These are phyloP conservation scores for Eucalyptus erythrocorys DNA, from an alignment of 345 rosid genomes.

Conservation along the genomic window DNA sequence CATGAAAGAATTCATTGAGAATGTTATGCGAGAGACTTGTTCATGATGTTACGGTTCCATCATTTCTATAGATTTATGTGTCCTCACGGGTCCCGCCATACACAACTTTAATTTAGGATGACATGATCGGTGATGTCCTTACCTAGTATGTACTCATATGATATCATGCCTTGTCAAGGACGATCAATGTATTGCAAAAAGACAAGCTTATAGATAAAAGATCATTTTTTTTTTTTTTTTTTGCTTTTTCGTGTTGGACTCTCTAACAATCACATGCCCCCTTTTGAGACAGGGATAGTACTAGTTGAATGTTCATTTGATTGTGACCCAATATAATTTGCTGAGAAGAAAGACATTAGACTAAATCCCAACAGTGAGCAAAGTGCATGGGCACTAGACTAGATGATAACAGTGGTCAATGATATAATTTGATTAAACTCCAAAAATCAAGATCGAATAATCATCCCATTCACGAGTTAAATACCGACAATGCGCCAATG, in stretches of 20 bases:
- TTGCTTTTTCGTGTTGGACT: not conserved
- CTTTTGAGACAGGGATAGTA: not conserved
- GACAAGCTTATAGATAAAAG: not conserved
- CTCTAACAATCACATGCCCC: not conserved
- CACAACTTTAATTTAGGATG: not conserved
- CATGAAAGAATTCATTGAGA: too few relatives aligned
- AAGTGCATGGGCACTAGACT: not conserved
- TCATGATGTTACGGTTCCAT: fast-evolving
- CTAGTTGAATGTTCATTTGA: not conserved
- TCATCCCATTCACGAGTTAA: too few relatives aligned
- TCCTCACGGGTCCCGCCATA: fast-evolving
- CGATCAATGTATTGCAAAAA: too few relatives aligned
- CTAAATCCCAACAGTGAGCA: not conserved
- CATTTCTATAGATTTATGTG: not conserved
- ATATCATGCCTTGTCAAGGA: not conserved
- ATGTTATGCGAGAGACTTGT: too few relatives aligned
- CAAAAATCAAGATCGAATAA: not conserved
- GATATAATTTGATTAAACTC: not conserved
- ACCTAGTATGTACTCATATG: not conserved
- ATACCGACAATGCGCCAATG: not conserved
- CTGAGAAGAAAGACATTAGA: not conserved
- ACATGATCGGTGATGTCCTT: not conserved
- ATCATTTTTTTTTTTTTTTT: too few relatives aligned
- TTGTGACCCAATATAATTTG: not conserved
- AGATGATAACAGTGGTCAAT: fast-evolving